Percentiles rank a stretch among this genome's conserved stretches.
These are phyloP conservation scores for Diaporthe aspalathi DNA, from an alignment of 2,329 filamentous ascomycete species.

Conservation along the genomic window DNA sequence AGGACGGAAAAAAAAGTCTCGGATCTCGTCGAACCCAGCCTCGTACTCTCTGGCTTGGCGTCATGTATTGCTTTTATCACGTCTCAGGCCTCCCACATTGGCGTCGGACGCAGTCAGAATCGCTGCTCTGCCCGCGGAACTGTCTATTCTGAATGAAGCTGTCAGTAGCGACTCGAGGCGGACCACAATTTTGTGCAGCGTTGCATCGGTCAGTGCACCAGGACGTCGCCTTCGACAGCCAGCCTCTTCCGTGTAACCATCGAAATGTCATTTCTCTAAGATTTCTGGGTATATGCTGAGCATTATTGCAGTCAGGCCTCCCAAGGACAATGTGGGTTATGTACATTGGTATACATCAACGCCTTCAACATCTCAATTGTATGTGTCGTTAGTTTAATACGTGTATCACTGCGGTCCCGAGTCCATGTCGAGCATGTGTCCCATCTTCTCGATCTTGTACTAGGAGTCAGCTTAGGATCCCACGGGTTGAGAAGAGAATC, in stretches of 20 bases:
- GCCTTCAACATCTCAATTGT: neutral
- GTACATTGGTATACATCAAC: slow-evolving; percentile 20
- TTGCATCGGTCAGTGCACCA: neutral
- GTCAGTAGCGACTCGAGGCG: neutral
- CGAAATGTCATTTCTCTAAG: neutral
- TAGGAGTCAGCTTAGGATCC: slow-evolving; percentile 29
- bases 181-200: neutral
- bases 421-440: slow-evolving; percentile 77
- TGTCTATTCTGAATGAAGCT: neutral
- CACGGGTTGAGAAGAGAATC: neutral
- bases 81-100: neutral
- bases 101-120: neutral
- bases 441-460: slow-evolving; percentile 84
- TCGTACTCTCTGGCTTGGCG: neutral
- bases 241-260: neutral
- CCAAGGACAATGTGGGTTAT: neutral
- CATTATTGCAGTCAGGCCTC: neutral
- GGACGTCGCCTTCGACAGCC: neutral
- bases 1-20: neutral
- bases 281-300: slow-evolving; percentile 8
- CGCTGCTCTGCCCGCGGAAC: neutral
- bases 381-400: neutral
- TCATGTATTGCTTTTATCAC: no score
- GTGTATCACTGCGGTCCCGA: slow-evolving; percentile 41
- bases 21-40: neutral